Base-by-base conservation (phyloP, 129 eudicot genomes). In the Helianthus tuberosus region DNA sequence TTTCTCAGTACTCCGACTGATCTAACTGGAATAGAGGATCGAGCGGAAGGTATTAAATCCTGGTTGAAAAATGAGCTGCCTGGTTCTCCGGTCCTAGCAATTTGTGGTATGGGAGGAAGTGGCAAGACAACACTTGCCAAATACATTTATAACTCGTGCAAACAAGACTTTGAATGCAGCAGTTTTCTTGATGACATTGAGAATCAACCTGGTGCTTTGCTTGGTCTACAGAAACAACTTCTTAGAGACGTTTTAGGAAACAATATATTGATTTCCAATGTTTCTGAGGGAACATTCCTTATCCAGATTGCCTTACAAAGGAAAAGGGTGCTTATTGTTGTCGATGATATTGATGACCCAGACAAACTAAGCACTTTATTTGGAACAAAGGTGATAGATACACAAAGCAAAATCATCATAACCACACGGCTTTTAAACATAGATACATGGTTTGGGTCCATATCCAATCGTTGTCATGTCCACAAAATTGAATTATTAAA, bases 91-190 rank as follows among this genome's bases (percentile, higher is more conserved):
- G 51, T 29, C 16, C 9, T 71, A 55, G 66, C 75, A 43, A 55
- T 71, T 55, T 71, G 39, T 8, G 75, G 75, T n/a, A 71, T 71
- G 75, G 75, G 75, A 41, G 75, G 75, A 10, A 17, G 66, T 39
- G 75, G 75, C 43, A 71, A 71, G 41, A 39, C 53, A 55, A 25
- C 29, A 2, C 29, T 25, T 2, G 29, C 29, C 29, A 25, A 25
- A 25, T 25, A 25, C 29, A 25, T 71, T 16, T 71, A 71, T 20
- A 55, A 55, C 54, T 55, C 54, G 54, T 38, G 54, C 75, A 71
- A 71, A 9, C 55, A 2, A 11, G 2, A 57, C 14, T 71, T 54
- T 55, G 66, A 39, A 55, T 16, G 27, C 35, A 20, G 54, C 35
- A 6, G 13, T 55, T 71, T 71, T 71, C 12, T 71, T 23, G 53